These are phyloP conservation scores for Russula compacta DNA, from an alignment of 768 basidiomycete species.

Conservation along the genomic window DNA sequence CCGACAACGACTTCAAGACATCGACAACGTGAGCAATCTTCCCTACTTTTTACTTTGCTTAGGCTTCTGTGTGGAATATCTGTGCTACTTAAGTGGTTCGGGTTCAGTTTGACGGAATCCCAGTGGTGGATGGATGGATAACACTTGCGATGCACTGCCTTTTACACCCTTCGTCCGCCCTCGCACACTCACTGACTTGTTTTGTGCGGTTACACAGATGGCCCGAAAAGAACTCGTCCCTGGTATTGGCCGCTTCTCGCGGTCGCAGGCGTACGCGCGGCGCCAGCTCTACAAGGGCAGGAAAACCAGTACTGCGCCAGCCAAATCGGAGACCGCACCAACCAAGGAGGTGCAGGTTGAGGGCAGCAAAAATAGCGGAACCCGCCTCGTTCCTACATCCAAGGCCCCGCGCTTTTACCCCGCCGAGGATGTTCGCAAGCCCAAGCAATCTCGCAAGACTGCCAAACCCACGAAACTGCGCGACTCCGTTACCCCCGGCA, in stretches of 20 bases:
- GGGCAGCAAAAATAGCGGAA: slow-evolving; percentile 85
- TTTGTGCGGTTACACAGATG: slow-evolving; percentile 42
- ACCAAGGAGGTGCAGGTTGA: slow-evolving; percentile 75
- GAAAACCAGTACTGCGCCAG: slow-evolving; percentile 67
- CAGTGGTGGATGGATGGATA: slow-evolving; percentile 28
- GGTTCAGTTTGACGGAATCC: slow-evolving; percentile 16
- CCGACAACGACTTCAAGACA: slow-evolving; percentile 36
- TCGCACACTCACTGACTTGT: background rate
- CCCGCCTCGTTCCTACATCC: slow-evolving; percentile 74
- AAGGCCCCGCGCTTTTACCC: slow-evolving; percentile 92
- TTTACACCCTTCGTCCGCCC: background rate
- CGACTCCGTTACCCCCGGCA: slow-evolving; percentile 83
- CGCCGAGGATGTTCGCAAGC: slow-evolving; percentile 84
- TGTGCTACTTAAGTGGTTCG: background rate
- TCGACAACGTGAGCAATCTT: slow-evolving; percentile 34
- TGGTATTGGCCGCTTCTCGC: slow-evolving; percentile 73
- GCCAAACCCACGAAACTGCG: slow-evolving; percentile 73
- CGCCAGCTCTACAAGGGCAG: slow-evolving; percentile 79
- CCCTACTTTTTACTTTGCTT: slow-evolving; percentile 11
- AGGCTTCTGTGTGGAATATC: background rate
- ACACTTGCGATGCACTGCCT: slow-evolving; percentile 29
- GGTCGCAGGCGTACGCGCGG: slow-evolving; percentile 70
- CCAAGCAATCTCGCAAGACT: slow-evolving; percentile 88
- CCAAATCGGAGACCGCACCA: slow-evolving; percentile 47
- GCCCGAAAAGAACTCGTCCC: slow-evolving; percentile 81